A percentile compares a stretch with the other conserved stretches of the same genome.
phyloP scores from a whole-genome alignment of 352 stramenopile species.

The Albugo laibachii region DNA sequence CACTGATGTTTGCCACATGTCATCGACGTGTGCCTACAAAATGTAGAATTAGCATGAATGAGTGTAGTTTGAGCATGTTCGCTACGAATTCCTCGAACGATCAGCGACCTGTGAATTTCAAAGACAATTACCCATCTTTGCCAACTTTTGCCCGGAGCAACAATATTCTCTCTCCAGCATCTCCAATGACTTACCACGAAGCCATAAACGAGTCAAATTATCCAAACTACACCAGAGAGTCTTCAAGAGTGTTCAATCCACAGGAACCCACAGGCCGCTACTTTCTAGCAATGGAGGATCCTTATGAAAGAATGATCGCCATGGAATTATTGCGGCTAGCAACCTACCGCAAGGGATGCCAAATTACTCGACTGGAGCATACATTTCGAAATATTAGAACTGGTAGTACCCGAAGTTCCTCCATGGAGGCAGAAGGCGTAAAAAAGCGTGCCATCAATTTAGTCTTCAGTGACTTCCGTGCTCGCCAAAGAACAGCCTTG shows the following conservation, averaged over 20 bases:
- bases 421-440: no score
- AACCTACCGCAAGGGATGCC: conserved; percentile 45
- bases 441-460: no score
- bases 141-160: neutral
- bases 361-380: conserved; percentile 43
- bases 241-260: conserved; percentile 31
- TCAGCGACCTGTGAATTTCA: neutral
- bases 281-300: conserved; percentile 29
- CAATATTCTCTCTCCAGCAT: neutral
- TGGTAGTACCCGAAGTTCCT: no score
- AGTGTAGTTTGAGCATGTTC: conserved; percentile 24
- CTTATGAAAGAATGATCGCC: conserved; percentile 65
- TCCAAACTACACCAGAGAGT: conserved; percentile 15
- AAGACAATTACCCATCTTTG: neutral
- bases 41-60: conserved; percentile 34
- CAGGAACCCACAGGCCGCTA: conserved; percentile 56
- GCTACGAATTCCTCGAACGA: no score
- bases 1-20: conserved; percentile 41
- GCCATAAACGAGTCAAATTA: neutral
- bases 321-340: conserved; percentile 57
- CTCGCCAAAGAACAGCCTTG: no score
- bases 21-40: conserved; percentile 26
- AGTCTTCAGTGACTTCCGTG: no score
- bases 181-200: neutral
- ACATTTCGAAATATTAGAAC: conserved; percentile 1